These are phyloP conservation scores for Fusarium sacchari DNA, from an alignment of 2,329 filamentous ascomycete species.

Conservation along the genomic window DNA sequence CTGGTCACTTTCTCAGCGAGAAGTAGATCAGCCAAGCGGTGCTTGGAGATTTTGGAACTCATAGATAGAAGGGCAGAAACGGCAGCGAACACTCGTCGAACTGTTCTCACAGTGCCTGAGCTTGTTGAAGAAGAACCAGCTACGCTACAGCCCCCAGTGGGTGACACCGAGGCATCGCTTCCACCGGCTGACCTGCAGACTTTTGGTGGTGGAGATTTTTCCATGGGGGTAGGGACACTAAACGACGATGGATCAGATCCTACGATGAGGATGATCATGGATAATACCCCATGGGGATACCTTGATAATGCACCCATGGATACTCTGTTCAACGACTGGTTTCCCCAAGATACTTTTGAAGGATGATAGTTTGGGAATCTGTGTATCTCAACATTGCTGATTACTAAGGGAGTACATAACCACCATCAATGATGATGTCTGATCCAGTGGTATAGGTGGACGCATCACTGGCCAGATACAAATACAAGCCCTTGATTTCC, in stretches of 20 bases:
- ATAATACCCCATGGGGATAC: neutral
- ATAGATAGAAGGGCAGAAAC: neutral
- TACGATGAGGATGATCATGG: neutral
- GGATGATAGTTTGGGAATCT: neutral
- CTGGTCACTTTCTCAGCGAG: neutral
- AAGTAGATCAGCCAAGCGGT: neutral
- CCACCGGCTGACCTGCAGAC: neutral
- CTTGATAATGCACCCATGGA: neutral
- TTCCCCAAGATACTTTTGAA: neutral
- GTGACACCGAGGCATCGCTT: neutral
- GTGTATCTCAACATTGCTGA: accelerated
- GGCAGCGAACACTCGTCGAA: neutral
- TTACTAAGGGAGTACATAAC: neutral
- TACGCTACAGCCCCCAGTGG: neutral
- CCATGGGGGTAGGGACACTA: neutral
- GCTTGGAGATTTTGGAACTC: neutral
- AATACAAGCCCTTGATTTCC: conserved; percentile 69
- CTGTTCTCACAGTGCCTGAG: neutral
- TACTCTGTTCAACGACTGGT: neutral
- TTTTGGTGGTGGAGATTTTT: neutral
- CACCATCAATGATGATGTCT: conserved; percentile 14
- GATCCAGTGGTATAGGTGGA: conserved; percentile 12
- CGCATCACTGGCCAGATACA: conserved; percentile 62
- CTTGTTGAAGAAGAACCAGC: neutral
- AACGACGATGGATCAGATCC: neutral